Percentiles rank a stretch among this genome's conserved stretches.
phyloP scores from a whole-genome alignment of 164 flowering plant genomes.

The Akebia trifoliata region DNA sequence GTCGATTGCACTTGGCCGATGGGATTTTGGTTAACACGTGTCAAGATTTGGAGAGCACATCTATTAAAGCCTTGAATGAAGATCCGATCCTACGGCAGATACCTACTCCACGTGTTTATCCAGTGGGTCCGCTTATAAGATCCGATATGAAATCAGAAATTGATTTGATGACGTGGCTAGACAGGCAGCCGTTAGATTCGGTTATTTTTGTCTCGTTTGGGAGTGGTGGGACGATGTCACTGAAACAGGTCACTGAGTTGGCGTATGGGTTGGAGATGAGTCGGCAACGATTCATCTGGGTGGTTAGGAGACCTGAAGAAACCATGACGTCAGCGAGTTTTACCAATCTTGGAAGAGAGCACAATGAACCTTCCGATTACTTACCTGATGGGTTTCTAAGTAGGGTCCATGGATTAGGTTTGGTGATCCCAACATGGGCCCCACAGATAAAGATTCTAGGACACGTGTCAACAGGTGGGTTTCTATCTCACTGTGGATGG shows the following conservation, averaged over 20 bases:
- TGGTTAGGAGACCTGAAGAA: slow-evolving; percentile 1
- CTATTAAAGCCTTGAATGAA: slow-evolving; percentile 6
- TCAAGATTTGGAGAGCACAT: slow-evolving; percentile 1
- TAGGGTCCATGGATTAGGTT: slow-evolving; percentile 22
- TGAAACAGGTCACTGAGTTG: slow-evolving; percentile 21
- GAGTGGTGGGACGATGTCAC: slow-evolving; percentile 25
- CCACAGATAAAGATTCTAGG: slow-evolving; percentile 33
- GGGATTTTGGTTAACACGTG: slow-evolving; percentile 14
- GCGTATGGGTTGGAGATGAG: slow-evolving; percentile 28
- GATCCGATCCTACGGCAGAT: background rate
- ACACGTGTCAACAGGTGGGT: slow-evolving; percentile 36
- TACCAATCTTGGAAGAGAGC: background rate
- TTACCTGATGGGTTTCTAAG: slow-evolving; percentile 37
- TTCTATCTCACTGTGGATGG: slow-evolving; percentile 51
- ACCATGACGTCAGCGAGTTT: slow-evolving; percentile 3
- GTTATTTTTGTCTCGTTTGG: slow-evolving; percentile 34
- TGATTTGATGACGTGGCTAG: slow-evolving; percentile 23
- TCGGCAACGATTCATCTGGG: slow-evolving; percentile 17
- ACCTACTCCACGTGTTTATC: slow-evolving; percentile 4
- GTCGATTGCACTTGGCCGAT: background rate
- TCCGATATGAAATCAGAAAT: too few relatives aligned
- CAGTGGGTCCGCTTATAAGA: slow-evolving; percentile 8
- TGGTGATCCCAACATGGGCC: slow-evolving; percentile 33
- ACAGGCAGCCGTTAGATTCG: slow-evolving; percentile 27
- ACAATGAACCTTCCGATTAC: slow-evolving; percentile 2